phyloP scores from a whole-genome alignment of 1,139 yeast genomes.

The Protomyces macrosporus region DNA sequence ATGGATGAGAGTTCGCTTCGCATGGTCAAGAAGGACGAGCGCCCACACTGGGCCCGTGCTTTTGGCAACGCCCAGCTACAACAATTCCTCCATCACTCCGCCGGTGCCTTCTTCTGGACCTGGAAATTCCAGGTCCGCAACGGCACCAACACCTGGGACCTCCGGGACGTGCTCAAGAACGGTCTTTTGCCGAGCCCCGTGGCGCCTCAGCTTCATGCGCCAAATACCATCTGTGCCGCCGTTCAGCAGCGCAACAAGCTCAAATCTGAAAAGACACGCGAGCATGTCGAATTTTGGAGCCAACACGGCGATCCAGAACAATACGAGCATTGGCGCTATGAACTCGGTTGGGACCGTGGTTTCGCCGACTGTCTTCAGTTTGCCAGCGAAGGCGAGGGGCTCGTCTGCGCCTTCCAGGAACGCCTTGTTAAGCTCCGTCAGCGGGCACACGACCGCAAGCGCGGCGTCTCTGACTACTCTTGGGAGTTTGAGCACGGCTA shows the following conservation, averaged over 20 bases:
- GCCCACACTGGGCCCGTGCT: constrained; percentile 45
- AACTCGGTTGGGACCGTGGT: constrained; percentile 68
- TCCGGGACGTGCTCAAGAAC: constrained; percentile 64
- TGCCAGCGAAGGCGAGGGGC: constrained; percentile 57
- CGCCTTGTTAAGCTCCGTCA: constrained; percentile 42
- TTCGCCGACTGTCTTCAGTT: constrained; percentile 68
- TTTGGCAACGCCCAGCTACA: constrained; percentile 43
- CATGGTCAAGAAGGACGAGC: constrained; percentile 44
- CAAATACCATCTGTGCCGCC: constrained; percentile 40
- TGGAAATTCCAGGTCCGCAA: constrained; percentile 78
- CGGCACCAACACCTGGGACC: constrained; percentile 61
- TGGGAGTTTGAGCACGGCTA: constrained; percentile 93
- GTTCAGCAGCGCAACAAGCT: constrained; percentile 43
- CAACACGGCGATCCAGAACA: constrained; percentile 47
- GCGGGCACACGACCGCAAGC: constrained; percentile 52
- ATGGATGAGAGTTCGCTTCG: constrained; percentile 72
- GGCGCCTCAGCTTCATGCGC: constrained; percentile 35
- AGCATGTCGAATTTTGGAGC: constrained; percentile 49
- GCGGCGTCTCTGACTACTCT: constrained; percentile 52
- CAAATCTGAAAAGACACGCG: neutral
- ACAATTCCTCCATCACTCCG: constrained; percentile 47
- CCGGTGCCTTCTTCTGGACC: constrained; percentile 88
- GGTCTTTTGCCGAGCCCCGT: constrained; percentile 55
- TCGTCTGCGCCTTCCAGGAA: constrained; percentile 75
- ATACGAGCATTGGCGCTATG: constrained; percentile 74